Evolutionary conservation across 2,329 filamentous ascomycete species (phyloP).

Genomic region (Microcera coccophila): DNA sequence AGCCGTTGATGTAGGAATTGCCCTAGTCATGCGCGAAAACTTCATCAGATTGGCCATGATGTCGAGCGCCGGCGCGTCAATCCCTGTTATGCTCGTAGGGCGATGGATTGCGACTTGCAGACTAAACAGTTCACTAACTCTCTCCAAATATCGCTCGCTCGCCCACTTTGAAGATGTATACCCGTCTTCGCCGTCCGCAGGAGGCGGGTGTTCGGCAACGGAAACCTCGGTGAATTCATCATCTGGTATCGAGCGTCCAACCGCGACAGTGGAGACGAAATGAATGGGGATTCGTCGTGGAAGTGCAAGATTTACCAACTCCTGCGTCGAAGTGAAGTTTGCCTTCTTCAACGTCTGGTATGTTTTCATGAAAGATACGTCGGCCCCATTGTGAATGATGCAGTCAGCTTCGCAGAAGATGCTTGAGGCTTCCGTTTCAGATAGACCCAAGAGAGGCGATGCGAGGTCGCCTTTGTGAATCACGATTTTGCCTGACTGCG

Average conservation of each 20-base stretch:
- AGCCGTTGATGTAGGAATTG: neutral
- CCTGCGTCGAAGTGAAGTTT: slow-evolving; percentile 30
- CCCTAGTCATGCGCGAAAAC: neutral
- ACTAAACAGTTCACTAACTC: slow-evolving; percentile 5
- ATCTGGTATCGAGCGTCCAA: neutral
- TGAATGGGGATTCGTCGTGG: slow-evolving; percentile 31
- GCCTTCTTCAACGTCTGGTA: slow-evolving; percentile 26
- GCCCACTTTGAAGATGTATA: slow-evolving; percentile 35
- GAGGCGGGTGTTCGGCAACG: neutral
- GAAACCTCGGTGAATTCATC: neutral
- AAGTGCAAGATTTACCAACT: slow-evolving; percentile 16
- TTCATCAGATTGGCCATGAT: neutral
- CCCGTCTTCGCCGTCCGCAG: slow-evolving; percentile 18
- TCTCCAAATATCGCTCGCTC: slow-evolving; percentile 29
- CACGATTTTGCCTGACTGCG: slow-evolving; percentile 27
- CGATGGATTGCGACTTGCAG: slow-evolving; percentile 13
- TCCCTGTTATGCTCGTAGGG: neutral
- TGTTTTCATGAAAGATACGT: slow-evolving; percentile 31
- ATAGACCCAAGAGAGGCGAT: slow-evolving; percentile 36
- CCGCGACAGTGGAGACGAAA: slow-evolving; percentile 29
- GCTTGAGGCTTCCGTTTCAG: slow-evolving; percentile 18
- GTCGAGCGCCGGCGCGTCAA: neutral
- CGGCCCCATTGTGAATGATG: slow-evolving; percentile 49
- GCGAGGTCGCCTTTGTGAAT: slow-evolving; percentile 36
- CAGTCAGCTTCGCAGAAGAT: slow-evolving; percentile 36